Evolutionary conservation across 352 stramenopile species (phyloP).

Genomic region (Globisporangium paroecandrum): DNA sequence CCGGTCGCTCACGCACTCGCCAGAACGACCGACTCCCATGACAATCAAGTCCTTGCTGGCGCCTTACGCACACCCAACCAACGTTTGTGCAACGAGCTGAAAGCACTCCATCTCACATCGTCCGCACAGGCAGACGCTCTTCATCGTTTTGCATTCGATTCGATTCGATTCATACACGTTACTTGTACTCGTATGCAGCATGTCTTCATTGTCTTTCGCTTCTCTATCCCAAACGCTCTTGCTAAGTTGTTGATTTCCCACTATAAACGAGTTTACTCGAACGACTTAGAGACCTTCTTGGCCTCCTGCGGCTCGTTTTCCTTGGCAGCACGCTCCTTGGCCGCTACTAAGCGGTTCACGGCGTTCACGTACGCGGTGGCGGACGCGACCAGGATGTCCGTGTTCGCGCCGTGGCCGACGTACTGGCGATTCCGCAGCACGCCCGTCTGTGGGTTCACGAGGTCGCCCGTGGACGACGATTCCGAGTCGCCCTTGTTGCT

Average conservation of each 20-base stretch:
- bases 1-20: no score
- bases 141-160: no score
- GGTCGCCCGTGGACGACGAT: constrained; percentile 27
- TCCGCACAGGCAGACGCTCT: no score
- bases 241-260: neutral
- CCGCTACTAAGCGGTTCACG: constrained; percentile 81
- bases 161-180: no score
- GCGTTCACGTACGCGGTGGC: constrained; percentile 88
- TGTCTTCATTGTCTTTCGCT: neutral
- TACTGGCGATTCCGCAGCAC: constrained; percentile 79
- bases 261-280: constrained; percentile 19
- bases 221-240: neutral
- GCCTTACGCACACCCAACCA: no score
- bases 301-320: constrained; percentile 18
- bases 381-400: constrained; percentile 86
- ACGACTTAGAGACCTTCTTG: constrained; percentile 23
- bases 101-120: no score
- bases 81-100: no score
- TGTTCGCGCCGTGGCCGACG: constrained; percentile 87
- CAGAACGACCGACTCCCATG: no score
- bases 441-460: constrained; percentile 88
- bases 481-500: constrained; percentile 18
- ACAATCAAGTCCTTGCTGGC: no score
- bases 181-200: neutral
- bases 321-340: constrained; percentile 43